These are phyloP conservation scores for Solanum pimpinellifolium DNA, from an alignment of 257 asterid genomes.

Conservation along the genomic window DNA sequence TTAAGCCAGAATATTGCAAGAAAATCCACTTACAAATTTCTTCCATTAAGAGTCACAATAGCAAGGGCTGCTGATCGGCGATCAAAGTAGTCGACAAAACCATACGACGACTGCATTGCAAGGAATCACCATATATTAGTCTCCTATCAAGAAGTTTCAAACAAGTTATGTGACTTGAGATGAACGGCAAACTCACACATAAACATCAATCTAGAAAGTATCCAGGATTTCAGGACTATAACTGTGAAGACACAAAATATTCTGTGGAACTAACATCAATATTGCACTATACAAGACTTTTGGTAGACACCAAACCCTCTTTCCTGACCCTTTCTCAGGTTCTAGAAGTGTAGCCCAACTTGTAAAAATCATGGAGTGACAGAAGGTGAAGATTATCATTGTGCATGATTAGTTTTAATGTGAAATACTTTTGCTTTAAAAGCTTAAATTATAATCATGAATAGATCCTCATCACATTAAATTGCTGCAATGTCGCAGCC, in stretches of 20 bases:
- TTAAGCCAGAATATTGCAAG: background rate
- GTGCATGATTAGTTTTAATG: background rate
- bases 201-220: background rate
- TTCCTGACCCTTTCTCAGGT: background rate
- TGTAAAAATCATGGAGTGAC: background rate
- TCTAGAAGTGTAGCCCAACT: background rate
- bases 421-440: background rate
- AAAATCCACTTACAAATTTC: slow-evolving; percentile 49
- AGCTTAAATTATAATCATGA: background rate
- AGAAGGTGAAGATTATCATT: background rate
- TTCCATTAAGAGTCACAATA: slow-evolving; percentile 61
- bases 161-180: background rate
- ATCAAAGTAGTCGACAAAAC: slow-evolving; percentile 81
- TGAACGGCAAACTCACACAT: background rate
- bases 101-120: slow-evolving; percentile 70
- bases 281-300: background rate
- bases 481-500: background rate
- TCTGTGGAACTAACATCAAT: background rate
- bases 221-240: background rate
- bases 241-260: background rate
- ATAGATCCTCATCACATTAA: background rate
- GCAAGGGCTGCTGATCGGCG: slow-evolving; percentile 72
- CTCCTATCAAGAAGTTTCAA: background rate
- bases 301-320: background rate
- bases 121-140: background rate